phyloP scores from a whole-genome alignment of 1,139 yeast species.

The Hansenula sp. region DNA sequence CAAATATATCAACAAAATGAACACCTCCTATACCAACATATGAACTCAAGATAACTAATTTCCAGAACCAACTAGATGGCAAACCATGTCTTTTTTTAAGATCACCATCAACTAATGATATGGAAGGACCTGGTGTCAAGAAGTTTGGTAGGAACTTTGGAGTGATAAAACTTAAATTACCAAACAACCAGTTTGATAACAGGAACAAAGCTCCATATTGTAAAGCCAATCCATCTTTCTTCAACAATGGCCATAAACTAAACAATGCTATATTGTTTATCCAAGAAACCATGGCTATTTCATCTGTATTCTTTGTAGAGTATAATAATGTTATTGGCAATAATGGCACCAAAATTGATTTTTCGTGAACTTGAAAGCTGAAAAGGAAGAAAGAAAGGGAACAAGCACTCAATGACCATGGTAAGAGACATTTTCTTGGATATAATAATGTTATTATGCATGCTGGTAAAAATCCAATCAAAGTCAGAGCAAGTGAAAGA shows the following conservation, averaged over 20 bases:
- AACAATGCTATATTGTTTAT: conserved; percentile 79
- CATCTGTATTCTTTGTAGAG: conserved; percentile 52
- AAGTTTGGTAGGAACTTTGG: conserved; percentile 38
- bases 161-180: conserved; percentile 43
- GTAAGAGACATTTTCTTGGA: conserved; percentile 46
- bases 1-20: conserved; percentile 49
- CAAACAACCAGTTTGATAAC: conserved; percentile 82
- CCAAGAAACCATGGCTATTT: conserved; percentile 78
- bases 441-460: conserved; percentile 47
- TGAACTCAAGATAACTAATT: conserved; percentile 48
- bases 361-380: conserved; percentile 95
- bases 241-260: conserved; percentile 83
- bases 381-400: conserved; percentile 87
- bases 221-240: conserved; percentile 65
- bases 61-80: conserved; percentile 53
- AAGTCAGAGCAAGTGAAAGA: conserved; percentile 60
- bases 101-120: conserved; percentile 25
- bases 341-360: conserved; percentile 81
- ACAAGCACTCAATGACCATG: conserved; percentile 78
- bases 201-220: conserved; percentile 64
- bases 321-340: conserved; percentile 74
- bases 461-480: conserved; percentile 65
- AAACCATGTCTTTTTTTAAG: conserved; percentile 41
- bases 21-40: conserved; percentile 50
- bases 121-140: conserved; percentile 38